phyloP scores from a whole-genome alignment of 495 filamentous ascomycete species.

The Podospora australis region DNA sequence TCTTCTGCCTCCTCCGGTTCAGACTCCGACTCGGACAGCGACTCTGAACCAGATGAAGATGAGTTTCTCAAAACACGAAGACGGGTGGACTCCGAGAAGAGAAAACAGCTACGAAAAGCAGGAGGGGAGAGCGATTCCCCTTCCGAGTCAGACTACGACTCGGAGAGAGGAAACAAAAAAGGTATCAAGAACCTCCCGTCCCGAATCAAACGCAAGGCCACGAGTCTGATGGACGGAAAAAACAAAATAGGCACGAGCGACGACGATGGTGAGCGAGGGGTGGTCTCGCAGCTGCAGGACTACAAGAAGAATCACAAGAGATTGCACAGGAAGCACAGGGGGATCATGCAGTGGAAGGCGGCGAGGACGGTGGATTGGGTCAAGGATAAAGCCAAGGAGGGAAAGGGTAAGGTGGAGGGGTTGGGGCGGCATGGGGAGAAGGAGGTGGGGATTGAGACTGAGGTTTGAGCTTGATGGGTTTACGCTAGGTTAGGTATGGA shows the following conservation, averaged over 20 bases:
- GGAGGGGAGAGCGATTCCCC: conserved; percentile 1
- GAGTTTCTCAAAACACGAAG: too few species aligned
- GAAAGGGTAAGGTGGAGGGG: conserved; percentile 45
- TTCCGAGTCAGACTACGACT: not conserved
- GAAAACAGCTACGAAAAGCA: conserved; percentile 20
- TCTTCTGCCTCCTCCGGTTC: conserved; percentile 15
- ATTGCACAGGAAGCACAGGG: conserved; percentile 57
- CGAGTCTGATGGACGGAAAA: conserved; percentile 12
- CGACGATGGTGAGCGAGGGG: conserved; percentile 37
- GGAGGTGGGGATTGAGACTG: conserved; percentile 56
- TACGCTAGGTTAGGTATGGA: too few species aligned
- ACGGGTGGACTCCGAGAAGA: conserved; percentile 21
- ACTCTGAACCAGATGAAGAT: conserved; percentile 14
- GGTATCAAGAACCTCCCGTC: conserved; percentile 16
- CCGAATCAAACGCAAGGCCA: conserved; percentile 14
- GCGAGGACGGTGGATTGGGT: conserved; percentile 55
- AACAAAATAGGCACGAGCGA: conserved; percentile 26
- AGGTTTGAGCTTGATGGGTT: too few species aligned
- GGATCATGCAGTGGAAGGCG: conserved; percentile 65
- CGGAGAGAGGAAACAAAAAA: conserved; percentile 9
- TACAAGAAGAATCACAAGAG: conserved; percentile 53
- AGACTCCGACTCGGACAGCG: conserved; percentile 20
- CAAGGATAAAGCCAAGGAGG: conserved; percentile 49
- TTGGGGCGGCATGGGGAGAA: conserved; percentile 52
- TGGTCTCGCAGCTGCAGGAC: conserved; percentile 37